Evolutionary conservation across 78 protist genomes (phyloP).

Genomic region (Dictyostelium firmibasis): DNA sequence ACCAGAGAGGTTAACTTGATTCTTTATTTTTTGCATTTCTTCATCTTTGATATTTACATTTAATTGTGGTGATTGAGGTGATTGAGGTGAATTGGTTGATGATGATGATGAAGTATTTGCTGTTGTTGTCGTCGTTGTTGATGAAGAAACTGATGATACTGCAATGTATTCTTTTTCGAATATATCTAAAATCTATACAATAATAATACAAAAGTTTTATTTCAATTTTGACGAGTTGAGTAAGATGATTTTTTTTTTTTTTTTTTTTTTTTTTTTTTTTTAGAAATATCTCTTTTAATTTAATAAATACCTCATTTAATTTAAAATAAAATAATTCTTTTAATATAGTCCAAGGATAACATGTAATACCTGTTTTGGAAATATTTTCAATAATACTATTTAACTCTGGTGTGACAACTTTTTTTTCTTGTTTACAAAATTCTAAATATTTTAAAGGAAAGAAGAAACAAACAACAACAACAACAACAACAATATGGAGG

Average conservation of each 20-base stretch:
- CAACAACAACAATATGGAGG: too few relatives aligned
- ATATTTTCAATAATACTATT: conserved; percentile 47
- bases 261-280: not conserved
- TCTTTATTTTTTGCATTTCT: conserved; percentile 66
- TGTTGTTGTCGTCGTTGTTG: not conserved
- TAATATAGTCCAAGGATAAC: conserved; percentile 58
- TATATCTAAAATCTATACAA: conserved; percentile 49
- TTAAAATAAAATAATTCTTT: conserved; percentile 62
- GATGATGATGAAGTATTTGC: not conserved
- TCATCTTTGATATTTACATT: conserved; percentile 39
- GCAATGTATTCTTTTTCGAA: conserved; percentile 15
- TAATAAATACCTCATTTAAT: conserved; percentile 15
- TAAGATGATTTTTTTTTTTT: too few relatives aligned
- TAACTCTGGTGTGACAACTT: conserved; percentile 41
- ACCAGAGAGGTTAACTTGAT: conserved; percentile 54
- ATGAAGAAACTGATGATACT: not conserved
- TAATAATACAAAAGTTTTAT: too few relatives aligned
- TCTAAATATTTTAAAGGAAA: not conserved
- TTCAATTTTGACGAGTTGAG: not conserved
- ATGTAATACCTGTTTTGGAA: conserved; percentile 59
- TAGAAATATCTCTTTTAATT: not conserved
- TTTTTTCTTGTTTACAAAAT: conserved; percentile 37
- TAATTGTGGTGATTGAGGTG: not conserved
- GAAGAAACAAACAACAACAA: not conserved
- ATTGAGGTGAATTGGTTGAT: not conserved